Base-by-base conservation (phyloP, 352 stramenopile genomes). In the Pythium rishiriense region DNA sequence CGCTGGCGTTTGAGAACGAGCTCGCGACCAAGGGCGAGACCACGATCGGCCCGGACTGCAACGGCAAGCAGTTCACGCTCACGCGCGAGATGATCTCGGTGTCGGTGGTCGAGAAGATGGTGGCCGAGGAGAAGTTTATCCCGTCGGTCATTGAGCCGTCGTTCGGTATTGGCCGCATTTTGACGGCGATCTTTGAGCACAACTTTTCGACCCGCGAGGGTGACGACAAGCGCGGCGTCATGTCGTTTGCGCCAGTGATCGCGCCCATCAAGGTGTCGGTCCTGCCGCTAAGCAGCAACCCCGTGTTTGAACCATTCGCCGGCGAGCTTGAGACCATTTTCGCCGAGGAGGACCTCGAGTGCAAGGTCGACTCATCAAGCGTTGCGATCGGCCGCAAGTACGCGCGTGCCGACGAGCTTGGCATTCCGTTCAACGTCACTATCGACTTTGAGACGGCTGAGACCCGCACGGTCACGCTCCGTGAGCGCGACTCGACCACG, bases 141-240 rank as follows among this genome's bases (percentile, higher is more conserved):
- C 98, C 97, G 48, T 98, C 88, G 67, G 97, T 99, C 35, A 99
- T 99, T 70, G 97, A 99, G 81, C 97, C 97, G 24, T 99, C 97
- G 26, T 99, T 99, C 73, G 98, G 98, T 60, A 98, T 99, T 61
- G 97, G 97, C 52, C 95, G 97, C 58, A 93, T 99, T 62, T 76
- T 99, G 33, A 98, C 99, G 63, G 97, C 97, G 19, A 79, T 99
- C 21, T 93, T 99, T 54, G 97, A 99, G 78, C 97, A 99, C 87
- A 98, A 93, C 56, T 99, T 99, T 71, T 98, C 96, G 64, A 83
- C 95, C 58, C 86, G 98, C 59, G 93, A 98, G 65, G 89, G 83
- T 50, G 97, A 99, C 67, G 97, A 99, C 66, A 97, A 99, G 86
- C 90, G 98, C 47, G 96, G 87, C 55, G 93, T 99, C 52, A 99